A percentile compares a stretch with the other conserved stretches of the same genome.
phyloP scores from a whole-genome alignment of 148 eudicot species.

The Amaranthus cruentus region DNA sequence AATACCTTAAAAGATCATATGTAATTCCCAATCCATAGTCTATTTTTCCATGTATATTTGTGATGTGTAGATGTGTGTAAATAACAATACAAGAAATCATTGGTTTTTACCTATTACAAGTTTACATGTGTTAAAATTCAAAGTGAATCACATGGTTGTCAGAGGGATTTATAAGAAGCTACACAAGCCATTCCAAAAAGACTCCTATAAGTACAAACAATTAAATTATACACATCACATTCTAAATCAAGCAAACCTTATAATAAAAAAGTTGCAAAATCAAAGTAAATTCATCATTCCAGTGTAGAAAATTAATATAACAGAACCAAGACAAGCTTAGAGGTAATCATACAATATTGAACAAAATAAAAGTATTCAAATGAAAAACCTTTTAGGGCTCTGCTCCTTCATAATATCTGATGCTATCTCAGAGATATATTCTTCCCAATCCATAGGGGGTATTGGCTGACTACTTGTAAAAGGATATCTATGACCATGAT shows the following conservation, averaged over 20 bases:
- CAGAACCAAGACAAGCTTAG: neutral
- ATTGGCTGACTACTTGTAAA: slow-evolving; percentile 68
- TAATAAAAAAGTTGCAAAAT: neutral
- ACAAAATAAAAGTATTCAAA: neutral
- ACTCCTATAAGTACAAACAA: neutral
- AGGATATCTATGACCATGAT: slow-evolving; percentile 59
- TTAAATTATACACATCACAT: neutral
- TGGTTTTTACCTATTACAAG: too few relatives aligned
- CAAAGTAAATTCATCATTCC: neutral
- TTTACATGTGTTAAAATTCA: neutral
- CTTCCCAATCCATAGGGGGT: slow-evolving; percentile 98
- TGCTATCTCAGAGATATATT: slow-evolving; percentile 76
- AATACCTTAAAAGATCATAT: too few relatives aligned
- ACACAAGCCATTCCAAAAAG: neutral
- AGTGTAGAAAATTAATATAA: neutral
- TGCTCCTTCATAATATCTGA: slow-evolving; percentile 93
- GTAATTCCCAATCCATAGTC: too few relatives aligned
- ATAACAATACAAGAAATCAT: too few relatives aligned
- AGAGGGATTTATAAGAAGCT: neutral
- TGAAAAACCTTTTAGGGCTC: slow-evolving; percentile 81
- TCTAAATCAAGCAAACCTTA: neutral
- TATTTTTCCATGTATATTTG: too few relatives aligned
- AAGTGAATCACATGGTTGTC: neutral
- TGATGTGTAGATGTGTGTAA: too few relatives aligned
- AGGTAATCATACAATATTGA: neutral